Percentiles rank a stretch among this genome's conserved stretches.
Conservation (phyloP, 139 green algal species). For the Coelastrella sp. region DNA sequence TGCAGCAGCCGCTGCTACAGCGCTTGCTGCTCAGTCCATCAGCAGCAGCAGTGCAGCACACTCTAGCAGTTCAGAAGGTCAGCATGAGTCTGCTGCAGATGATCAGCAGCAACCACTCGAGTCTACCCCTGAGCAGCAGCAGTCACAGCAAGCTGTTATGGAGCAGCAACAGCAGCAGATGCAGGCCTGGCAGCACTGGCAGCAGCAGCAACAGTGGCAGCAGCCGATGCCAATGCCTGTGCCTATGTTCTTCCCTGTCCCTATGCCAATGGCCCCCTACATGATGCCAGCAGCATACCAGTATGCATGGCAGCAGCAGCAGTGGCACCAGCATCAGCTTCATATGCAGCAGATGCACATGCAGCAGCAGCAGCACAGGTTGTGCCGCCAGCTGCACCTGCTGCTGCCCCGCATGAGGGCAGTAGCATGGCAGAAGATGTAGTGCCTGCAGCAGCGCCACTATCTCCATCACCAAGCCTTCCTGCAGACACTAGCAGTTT, state of each 20-base stretch:
- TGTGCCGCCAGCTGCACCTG: neutral
- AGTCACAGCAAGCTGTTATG: neutral
- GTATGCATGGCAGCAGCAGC: constrained; percentile 30
- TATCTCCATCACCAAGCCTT: neutral
- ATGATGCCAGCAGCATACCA: constrained; percentile 40
- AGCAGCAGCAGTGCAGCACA: constrained; percentile 2
- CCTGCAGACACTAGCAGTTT: constrained; percentile 10
- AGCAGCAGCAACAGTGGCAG: constrained; percentile 29
- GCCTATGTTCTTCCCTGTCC: constrained; percentile 37
- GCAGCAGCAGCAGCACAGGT: neutral
- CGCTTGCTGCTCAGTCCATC: constrained; percentile 4
- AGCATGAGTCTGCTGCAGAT: neutral
- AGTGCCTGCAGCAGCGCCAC: neutral
- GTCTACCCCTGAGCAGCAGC: neutral
- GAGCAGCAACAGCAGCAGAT: constrained; percentile 19
- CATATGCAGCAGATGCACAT: constrained; percentile 29
- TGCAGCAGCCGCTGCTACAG: constrained; percentile 39
- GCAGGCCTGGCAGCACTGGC: constrained; percentile 3
- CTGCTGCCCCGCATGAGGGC: neutral
- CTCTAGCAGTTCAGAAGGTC: neutral
- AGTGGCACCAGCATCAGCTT: constrained; percentile 19
- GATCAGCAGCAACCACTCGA: neutral
- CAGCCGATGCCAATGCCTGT: constrained; percentile 19
- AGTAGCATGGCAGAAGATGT: neutral
- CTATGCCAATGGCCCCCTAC: constrained; percentile 9